These are phyloP conservation scores for Lecanicillium sp. DNA, from an alignment of 2,329 filamentous ascomycete species.

Conservation along the genomic window DNA sequence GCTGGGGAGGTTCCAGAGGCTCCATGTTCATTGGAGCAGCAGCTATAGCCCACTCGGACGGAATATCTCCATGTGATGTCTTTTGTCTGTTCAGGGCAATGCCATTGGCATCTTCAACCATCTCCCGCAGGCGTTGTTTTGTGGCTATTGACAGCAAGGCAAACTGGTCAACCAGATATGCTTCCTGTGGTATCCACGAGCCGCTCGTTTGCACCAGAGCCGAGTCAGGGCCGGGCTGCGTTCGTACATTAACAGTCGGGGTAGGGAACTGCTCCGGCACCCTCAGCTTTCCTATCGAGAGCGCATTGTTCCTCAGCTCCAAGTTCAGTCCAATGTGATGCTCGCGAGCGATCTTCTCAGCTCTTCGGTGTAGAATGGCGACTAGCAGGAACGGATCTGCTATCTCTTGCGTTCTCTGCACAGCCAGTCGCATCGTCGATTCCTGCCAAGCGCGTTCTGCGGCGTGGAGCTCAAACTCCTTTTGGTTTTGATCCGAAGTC, in stretches of 20 bases:
- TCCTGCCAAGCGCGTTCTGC: constrained; percentile 58
- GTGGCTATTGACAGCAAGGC: constrained; percentile 75
- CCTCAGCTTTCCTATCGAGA: constrained; percentile 39
- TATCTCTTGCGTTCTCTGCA: constrained; percentile 58
- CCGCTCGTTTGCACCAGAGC: constrained; percentile 55
- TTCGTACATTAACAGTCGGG: constrained; percentile 45
- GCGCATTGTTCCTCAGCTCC: constrained; percentile 41
- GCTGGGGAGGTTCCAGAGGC: constrained; percentile 22
- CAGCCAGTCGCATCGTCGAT: constrained; percentile 53
- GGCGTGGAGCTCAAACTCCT: constrained; percentile 57
- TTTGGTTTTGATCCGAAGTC: constrained; percentile 40
- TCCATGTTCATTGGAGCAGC: constrained; percentile 46
- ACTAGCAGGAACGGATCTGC: constrained; percentile 65
- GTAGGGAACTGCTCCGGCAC: constrained; percentile 39
- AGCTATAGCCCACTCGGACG: constrained; percentile 66
- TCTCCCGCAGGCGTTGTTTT: constrained; percentile 65
- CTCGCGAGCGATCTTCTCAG: constrained; percentile 48
- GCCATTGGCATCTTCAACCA: constrained; percentile 69
- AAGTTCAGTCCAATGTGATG: constrained; percentile 48
- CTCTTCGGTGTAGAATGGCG: constrained; percentile 50
- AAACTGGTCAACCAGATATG: constrained; percentile 72
- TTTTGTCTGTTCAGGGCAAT: constrained; percentile 64
- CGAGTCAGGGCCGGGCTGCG: constrained; percentile 52
- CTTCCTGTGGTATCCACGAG: constrained; percentile 66
- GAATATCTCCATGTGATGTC: constrained; percentile 72